phyloP scores from a whole-genome alignment of 179 eudicot species.

The Patellifolia procumbens region DNA sequence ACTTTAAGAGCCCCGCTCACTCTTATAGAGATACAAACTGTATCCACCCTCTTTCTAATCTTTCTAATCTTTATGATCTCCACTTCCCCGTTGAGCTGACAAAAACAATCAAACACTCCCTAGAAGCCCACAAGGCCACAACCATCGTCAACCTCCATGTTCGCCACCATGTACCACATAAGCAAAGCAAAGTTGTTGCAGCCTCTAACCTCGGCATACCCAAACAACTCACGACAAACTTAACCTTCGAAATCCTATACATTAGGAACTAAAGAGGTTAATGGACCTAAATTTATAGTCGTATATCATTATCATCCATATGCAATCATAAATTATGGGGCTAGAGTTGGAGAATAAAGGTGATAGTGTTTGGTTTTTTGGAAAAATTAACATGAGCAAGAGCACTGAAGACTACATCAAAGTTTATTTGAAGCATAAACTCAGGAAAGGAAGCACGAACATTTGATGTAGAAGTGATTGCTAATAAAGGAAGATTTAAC shows the following conservation, averaged over 20 bases:
- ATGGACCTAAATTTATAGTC: neutral
- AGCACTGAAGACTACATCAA: neutral
- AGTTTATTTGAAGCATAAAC: neutral
- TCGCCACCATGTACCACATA: neutral
- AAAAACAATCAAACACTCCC: neutral
- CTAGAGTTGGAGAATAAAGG: no score
- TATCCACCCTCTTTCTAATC: no score
- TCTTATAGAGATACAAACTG: no score
- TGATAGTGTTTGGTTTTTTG: no score
- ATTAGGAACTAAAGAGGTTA: neutral
- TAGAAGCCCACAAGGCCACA: neutral
- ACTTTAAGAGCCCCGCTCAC: no score
- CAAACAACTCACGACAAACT: neutral
- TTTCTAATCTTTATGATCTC: no score
- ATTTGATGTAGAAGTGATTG: neutral
- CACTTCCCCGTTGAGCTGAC: no score
- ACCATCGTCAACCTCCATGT: neutral
- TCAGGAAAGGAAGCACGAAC: neutral
- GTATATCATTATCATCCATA: rapidly evolving
- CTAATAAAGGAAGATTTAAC: neutral
- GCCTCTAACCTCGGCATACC: neutral
- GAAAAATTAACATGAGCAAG: neutral
- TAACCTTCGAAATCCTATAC: neutral
- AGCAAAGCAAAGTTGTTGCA: neutral
- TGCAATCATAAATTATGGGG: no score